A percentile compares a stretch with the other conserved stretches of the same genome.
phyloP scores from a whole-genome alignment of 345 rosid species.

The Tarenaya hassleriana region DNA sequence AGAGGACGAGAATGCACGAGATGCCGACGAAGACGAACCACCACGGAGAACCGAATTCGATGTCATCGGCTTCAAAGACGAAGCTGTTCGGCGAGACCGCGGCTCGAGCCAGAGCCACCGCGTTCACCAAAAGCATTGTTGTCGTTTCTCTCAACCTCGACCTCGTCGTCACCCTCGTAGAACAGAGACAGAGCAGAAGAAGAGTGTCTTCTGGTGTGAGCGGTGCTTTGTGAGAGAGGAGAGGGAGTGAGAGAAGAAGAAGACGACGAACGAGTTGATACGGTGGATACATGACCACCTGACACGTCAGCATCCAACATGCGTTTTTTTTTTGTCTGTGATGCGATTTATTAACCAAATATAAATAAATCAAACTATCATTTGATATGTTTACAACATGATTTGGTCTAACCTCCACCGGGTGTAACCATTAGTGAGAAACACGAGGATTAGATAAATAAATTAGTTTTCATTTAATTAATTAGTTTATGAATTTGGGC shows the following conservation, averaged over 20 bases:
- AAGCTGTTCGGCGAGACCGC: conserved; percentile 28
- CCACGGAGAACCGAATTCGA: conserved; percentile 44
- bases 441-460: too few species aligned
- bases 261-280: conserved; percentile 20
- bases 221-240: not conserved
- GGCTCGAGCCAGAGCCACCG: conserved; percentile 27
- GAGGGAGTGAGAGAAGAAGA: conserved; percentile 3
- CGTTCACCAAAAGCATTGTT: conserved; percentile 30
- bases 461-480: too few species aligned
- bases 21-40: conserved; percentile 61
- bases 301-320: conserved; percentile 32
- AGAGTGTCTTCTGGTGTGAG: not conserved
- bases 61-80: conserved; percentile 49
- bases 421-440: too few species aligned
- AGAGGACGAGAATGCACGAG: conserved; percentile 63
- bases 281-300: conserved; percentile 24
- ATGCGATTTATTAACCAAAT: not conserved
- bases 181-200: conserved; percentile 16
- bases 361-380: not conserved
- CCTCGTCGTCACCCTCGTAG: not conserved
- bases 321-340: conserved; percentile 19
- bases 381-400: conserved; percentile 20
- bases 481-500: too few species aligned
- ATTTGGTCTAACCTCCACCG: too few species aligned
- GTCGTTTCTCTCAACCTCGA: conserved; percentile 18